phyloP scores from a whole-genome alignment of 345 rosid genomes.

The Odontarrhena argentea region DNA sequence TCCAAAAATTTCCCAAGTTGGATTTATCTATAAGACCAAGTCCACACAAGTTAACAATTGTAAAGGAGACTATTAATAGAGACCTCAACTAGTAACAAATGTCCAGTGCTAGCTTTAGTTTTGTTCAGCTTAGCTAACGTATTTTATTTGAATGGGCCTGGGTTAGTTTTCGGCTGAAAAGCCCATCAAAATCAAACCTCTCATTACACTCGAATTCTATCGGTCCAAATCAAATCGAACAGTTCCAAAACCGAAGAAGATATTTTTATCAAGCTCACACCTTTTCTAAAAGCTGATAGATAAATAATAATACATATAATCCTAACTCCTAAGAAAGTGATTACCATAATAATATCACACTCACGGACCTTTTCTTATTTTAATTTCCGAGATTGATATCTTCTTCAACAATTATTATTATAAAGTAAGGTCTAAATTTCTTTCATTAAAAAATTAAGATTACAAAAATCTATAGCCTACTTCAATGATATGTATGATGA shows the following conservation, averaged over 20 bases:
- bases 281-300: neutral
- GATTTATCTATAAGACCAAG: too few species aligned
- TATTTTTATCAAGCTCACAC: neutral
- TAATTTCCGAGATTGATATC: neutral
- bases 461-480: neutral
- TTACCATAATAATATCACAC: neutral
- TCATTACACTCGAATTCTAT: neutral
- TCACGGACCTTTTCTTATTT: neutral
- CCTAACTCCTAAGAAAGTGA: conserved; percentile 4
- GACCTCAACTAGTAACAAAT: too few species aligned
- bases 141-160: conserved; percentile 11
- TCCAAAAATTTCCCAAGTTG: too few species aligned
- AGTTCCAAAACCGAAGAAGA: conserved; percentile 5
- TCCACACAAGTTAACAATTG: too few species aligned
- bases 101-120: too few species aligned
- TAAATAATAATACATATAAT: too few species aligned
- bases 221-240: conserved; percentile 5
- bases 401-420: conserved; percentile 2
- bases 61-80: too few species aligned
- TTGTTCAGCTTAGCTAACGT: too few species aligned
- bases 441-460: neutral
- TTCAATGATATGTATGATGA: too few species aligned
- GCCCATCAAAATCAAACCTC: neutral
- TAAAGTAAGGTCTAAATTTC: neutral
- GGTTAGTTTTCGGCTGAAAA: neutral